Conservation (phyloP, 208 protist genomes). For the Herpetomonas tarakana region DNA sequence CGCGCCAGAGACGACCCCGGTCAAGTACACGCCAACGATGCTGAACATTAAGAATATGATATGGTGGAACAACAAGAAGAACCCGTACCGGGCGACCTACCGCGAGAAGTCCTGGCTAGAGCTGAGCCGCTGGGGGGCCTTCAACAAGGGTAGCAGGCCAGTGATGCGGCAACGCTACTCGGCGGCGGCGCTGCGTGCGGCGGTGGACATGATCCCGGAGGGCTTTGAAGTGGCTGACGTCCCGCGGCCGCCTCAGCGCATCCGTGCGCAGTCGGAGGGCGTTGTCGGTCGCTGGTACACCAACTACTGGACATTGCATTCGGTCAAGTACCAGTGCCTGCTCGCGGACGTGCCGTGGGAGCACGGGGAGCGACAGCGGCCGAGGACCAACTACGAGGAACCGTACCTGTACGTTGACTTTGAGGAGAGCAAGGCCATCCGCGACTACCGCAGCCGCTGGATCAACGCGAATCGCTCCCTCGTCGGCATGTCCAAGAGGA, state of each 20-base stretch:
- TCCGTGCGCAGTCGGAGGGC: slow-evolving; percentile 81
- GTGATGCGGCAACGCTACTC: slow-evolving; percentile 83
- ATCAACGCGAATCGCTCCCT: slow-evolving; percentile 91
- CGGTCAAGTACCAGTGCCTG: slow-evolving; percentile 82
- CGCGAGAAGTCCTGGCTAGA: slow-evolving; percentile 84
- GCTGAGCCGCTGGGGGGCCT: slow-evolving; percentile 43
- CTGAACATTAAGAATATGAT: slow-evolving; percentile 79
- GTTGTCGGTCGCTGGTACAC: slow-evolving; percentile 89
- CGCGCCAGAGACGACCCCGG: slow-evolving; percentile 85
- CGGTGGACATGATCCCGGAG: slow-evolving; percentile 70
- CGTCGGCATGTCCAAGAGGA: slow-evolving; percentile 82
- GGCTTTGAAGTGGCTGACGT: slow-evolving; percentile 83
- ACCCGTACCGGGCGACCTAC: slow-evolving; percentile 64
- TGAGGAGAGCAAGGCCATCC: slow-evolving; percentile 85
- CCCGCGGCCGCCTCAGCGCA: slow-evolving; percentile 80
- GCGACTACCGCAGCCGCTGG: slow-evolving; percentile 89
- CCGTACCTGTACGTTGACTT: slow-evolving; percentile 88
- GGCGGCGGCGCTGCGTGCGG: slow-evolving; percentile 58
- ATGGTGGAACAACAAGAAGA: slow-evolving; percentile 77
- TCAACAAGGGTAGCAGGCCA: slow-evolving; percentile 43
- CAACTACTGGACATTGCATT: slow-evolving; percentile 92
- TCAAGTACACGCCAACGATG: slow-evolving; percentile 90
- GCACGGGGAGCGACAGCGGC: slow-evolving; percentile 70
- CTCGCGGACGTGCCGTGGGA: slow-evolving; percentile 78
- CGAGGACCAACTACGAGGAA: slow-evolving; percentile 89